phyloP scores from a whole-genome alignment of 257 asterid genomes.

The Thymus quinquecostatus region DNA sequence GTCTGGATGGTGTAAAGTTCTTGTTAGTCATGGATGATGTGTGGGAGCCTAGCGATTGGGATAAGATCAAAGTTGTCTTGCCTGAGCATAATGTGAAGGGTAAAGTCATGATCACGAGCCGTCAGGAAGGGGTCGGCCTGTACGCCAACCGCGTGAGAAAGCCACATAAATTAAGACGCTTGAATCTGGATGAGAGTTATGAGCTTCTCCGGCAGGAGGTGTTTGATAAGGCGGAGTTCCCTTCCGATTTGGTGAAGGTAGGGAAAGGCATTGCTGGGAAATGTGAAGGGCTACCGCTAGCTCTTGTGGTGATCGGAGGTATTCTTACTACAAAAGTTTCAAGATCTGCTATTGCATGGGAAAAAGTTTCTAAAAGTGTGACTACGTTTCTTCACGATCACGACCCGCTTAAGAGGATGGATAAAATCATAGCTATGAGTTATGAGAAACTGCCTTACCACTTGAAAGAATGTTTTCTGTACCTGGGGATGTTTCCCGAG shows the following conservation, averaged over 20 bases:
- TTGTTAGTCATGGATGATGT: constrained; percentile 1
- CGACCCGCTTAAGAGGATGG: not conserved
- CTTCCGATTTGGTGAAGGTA: not conserved
- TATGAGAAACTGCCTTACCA: not conserved
- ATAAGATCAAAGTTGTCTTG: not conserved
- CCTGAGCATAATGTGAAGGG: not conserved
- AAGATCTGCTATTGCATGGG: not conserved
- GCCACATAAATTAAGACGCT: not conserved
- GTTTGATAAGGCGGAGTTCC: not conserved
- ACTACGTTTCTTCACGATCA: not conserved
- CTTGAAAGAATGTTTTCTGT: not conserved
- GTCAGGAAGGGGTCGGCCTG: not conserved
- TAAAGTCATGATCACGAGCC: not conserved
- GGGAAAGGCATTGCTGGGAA: not conserved
- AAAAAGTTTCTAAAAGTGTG: not conserved
- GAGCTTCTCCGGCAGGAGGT: not conserved
- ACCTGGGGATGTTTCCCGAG: not conserved
- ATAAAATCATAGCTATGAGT: not conserved
- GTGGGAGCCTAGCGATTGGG: not conserved
- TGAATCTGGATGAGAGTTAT: not conserved
- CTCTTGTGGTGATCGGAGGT: not conserved
- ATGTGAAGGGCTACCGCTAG: not conserved
- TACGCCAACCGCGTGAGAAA: not conserved
- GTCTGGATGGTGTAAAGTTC: not conserved
- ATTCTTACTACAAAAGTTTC: not conserved